Conservation (phyloP, 768 basidiomycete species). For the Candolleomyces aberdarensis region DNA sequence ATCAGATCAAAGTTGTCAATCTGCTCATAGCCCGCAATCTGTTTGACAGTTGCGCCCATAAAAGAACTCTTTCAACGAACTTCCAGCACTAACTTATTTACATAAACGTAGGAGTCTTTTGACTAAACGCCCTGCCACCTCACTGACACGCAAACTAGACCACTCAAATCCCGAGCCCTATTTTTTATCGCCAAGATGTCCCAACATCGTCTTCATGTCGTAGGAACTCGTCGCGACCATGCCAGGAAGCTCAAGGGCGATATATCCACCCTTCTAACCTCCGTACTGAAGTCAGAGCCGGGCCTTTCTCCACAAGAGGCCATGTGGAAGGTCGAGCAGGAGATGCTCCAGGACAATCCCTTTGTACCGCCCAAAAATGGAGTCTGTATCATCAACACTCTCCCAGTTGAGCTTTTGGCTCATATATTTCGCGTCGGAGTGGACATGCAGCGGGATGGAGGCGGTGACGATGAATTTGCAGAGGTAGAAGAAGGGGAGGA, state of each 20-base stretch:
- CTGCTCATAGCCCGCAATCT: not conserved
- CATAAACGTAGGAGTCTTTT: not conserved
- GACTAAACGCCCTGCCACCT: not conserved
- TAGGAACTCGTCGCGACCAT: not conserved
- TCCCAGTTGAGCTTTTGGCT: slow-evolving; percentile 56
- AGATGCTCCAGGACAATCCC: slow-evolving; percentile 45
- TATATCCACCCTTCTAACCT: slow-evolving; percentile 19
- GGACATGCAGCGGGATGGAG: slow-evolving; percentile 31
- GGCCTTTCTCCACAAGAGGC: slow-evolving; percentile 27
- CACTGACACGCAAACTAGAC: not conserved
- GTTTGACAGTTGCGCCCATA: not conserved
- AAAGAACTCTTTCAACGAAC: not conserved
- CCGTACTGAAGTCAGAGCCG: slow-evolving; percentile 25
- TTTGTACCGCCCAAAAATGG: slow-evolving; percentile 42
- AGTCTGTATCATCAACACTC: slow-evolving; percentile 46
- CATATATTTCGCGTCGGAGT: slow-evolving; percentile 52
- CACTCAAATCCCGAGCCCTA: not conserved
- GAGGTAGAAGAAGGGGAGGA: slow-evolving; percentile 34
- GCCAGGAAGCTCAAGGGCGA: slow-evolving; percentile 22
- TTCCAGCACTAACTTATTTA: not conserved
- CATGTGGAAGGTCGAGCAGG: slow-evolving; percentile 28
- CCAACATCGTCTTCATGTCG: not conserved
- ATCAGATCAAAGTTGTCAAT: too few relatives aligned
- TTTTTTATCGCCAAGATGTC: not conserved
- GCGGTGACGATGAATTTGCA: slow-evolving; percentile 34